Evolutionary conservation across 2,329 filamentous ascomycete genomes (phyloP), one percentile per base, ranked within the genome.

Genomic region (Fusarium begoniae): DNA sequence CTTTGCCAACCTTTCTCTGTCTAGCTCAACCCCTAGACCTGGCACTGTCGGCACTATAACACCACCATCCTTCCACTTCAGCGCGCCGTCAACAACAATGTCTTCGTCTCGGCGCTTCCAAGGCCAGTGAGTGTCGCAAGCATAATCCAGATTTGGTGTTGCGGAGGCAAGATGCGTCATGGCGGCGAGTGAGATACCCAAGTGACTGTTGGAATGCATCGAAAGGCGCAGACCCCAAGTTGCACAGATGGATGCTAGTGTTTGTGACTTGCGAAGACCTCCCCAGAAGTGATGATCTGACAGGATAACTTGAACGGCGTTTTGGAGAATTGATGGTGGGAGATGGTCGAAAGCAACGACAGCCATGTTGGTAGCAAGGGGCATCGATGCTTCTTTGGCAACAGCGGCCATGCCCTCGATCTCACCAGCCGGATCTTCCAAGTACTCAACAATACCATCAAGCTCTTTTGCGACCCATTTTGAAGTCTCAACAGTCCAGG

Each of bases 261-360:
- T 80, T 64, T 85, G 83, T 0, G 83, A 84, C 56, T 79, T 82
- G 35, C 83, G 83, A 17, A 85, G 76, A 1, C 83, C 83, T 5
- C 83, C 83, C 83, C 83, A 85, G 73, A 85, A 85, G 56, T 85
- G 83, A 51, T 85, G 83, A 37, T 85, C 83, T 0, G 83, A 84
- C 0, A 85, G 66, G 4, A 85, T 73, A 1, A 85, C 83, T 44
- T 85, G 83, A 0, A 85, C 83, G 0, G 83, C 83, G 12, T 83
- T 73, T 43, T 84, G 82, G 1, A 73, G 65, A 18, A 85, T 83
- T 1, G 82, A 83, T 0, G 81, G 64, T 1, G 83, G 83, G 5
- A 85, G 79, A 40, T 85, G 83, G 5, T 70, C 45, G 40, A 85
- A 85, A 6, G 83, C 81, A 1, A 84, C 83, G 3, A 84, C 83